phyloP scores from a whole-genome alignment of 441 rosid species.

The Populus tomentosa region DNA sequence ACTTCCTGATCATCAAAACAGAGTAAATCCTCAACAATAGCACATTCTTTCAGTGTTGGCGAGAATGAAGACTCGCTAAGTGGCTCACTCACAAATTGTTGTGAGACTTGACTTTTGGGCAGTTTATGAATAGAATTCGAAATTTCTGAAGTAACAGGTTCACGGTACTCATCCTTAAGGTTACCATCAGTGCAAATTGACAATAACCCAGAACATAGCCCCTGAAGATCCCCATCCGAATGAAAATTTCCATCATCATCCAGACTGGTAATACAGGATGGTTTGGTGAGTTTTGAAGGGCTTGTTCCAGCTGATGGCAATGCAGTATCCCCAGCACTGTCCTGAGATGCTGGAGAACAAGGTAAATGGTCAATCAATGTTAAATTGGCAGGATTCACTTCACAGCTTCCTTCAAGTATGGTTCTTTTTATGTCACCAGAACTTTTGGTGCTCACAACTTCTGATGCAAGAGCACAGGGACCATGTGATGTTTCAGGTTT shows the following conservation, averaged over 20 bases:
- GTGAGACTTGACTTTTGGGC: slow-evolving; percentile 18
- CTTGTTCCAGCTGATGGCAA: not conserved
- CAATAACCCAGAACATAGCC: slow-evolving; percentile 24
- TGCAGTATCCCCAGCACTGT: slow-evolving; percentile 3
- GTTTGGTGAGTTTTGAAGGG: slow-evolving; percentile 7
- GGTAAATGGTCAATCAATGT: not conserved
- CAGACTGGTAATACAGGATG: slow-evolving; percentile 2
- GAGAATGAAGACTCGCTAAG: slow-evolving; percentile 14
- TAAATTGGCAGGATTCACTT: slow-evolving; percentile 5
- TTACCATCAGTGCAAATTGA: slow-evolving; percentile 17
- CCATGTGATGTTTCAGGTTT: slow-evolving; percentile 24
- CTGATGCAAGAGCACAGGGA: slow-evolving; percentile 19
- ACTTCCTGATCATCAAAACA: slow-evolving; percentile 30
- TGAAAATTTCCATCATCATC: slow-evolving; percentile 22
- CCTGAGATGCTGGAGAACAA: not conserved
- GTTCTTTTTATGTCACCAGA: slow-evolving; percentile 2
- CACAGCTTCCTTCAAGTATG: slow-evolving; percentile 21
- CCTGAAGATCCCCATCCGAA: slow-evolving; percentile 19
- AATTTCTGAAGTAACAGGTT: slow-evolving; percentile 14
- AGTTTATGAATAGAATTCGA: slow-evolving; percentile 19
- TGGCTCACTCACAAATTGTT: slow-evolving; percentile 8
- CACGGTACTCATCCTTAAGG: slow-evolving; percentile 18
- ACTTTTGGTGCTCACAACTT: slow-evolving; percentile 13
- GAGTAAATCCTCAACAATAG: slow-evolving; percentile 23
- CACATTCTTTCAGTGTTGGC: slow-evolving; percentile 16